Percentiles rank a stretch among this genome's conserved stretches.
Conservation (phyloP, 2,329 filamentous ascomycete genomes). For the Aspergillus tanneri region DNA sequence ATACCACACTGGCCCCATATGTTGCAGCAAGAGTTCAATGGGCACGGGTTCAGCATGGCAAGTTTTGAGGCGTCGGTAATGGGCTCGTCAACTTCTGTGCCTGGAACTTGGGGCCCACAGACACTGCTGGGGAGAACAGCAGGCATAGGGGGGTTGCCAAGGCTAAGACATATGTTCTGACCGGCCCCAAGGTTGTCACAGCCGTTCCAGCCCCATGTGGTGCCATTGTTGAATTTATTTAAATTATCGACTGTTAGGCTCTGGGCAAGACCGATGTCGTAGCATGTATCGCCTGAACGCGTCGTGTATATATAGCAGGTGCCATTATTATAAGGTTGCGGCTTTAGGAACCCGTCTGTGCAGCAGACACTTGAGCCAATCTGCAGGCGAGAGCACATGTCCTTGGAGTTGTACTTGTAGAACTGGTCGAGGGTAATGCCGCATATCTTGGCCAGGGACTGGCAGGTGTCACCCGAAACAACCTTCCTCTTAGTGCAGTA, state of each 20-base stretch:
- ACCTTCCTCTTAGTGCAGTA: slow-evolving; percentile 21
- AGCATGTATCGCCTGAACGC: slow-evolving; percentile 38
- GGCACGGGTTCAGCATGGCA: background rate
- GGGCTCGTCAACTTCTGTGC: background rate
- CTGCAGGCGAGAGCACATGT: slow-evolving; percentile 32
- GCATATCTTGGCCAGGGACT: slow-evolving; percentile 39
- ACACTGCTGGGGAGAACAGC: background rate
- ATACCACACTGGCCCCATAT: slow-evolving; percentile 49
- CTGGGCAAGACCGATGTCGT: slow-evolving; percentile 41
- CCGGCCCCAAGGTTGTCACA: background rate
- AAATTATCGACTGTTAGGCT: slow-evolving; percentile 10
- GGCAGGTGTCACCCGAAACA: slow-evolving; percentile 39
- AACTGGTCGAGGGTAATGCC: slow-evolving; percentile 42
- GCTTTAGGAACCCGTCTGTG: slow-evolving; percentile 32
- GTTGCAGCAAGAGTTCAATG: background rate
- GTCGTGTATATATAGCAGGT: slow-evolving; percentile 41
- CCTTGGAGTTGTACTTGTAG: slow-evolving; percentile 38
- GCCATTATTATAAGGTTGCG: slow-evolving; percentile 38
- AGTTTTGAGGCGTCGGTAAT: background rate
- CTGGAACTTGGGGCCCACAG: background rate
- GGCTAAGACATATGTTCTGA: background rate
- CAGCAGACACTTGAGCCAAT: slow-evolving; percentile 41
- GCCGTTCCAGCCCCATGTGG: slow-evolving; percentile 32
- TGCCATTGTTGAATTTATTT: slow-evolving; percentile 40
- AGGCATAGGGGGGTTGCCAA: background rate